A percentile compares a stretch with the other conserved stretches of the same genome.
Evolutionary conservation across 2,329 filamentous ascomycete genomes (phyloP).

Genomic region (Dissoconium aciculare): DNA sequence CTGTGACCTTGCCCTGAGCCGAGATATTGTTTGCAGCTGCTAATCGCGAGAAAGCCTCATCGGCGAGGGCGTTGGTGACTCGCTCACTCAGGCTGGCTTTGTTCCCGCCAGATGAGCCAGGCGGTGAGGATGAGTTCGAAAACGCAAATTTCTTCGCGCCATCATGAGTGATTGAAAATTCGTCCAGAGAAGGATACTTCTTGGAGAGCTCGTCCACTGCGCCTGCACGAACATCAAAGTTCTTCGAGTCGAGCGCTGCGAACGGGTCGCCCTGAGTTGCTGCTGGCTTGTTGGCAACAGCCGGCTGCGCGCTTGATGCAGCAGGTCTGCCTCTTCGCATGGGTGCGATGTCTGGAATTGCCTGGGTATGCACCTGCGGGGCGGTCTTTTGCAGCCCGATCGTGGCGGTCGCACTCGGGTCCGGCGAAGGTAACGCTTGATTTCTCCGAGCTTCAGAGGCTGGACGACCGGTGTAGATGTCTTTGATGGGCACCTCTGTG

Average conservation of each 20-base stretch:
- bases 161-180: constrained; percentile 70
- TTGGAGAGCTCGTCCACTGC: constrained; percentile 66
- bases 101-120: constrained; percentile 21
- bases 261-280: constrained; percentile 75
- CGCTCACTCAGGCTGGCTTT: constrained; percentile 46
- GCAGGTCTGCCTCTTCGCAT: constrained; percentile 78
- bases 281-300: constrained; percentile 46
- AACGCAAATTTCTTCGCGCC: constrained; percentile 10
- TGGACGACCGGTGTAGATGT: constrained; percentile 45
- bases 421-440: constrained; percentile 43
- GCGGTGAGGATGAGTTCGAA: constrained; percentile 28
- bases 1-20: constrained; percentile 7
- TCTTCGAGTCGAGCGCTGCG: constrained; percentile 64
- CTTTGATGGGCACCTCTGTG: constrained; percentile 67
- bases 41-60: constrained; percentile 53
- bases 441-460: constrained; percentile 48
- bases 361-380: constrained; percentile 53
- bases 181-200: constrained; percentile 79
- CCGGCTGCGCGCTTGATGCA: constrained; percentile 29
- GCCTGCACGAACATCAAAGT: constrained; percentile 31
- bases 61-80: constrained; percentile 62
- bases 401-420: constrained; percentile 23
- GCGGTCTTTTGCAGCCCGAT: constrained; percentile 72
- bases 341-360: constrained; percentile 76
- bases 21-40: constrained; percentile 16